phyloP scores from a whole-genome alignment of 352 stramenopile genomes.

The Globisporangium parvum region DNA sequence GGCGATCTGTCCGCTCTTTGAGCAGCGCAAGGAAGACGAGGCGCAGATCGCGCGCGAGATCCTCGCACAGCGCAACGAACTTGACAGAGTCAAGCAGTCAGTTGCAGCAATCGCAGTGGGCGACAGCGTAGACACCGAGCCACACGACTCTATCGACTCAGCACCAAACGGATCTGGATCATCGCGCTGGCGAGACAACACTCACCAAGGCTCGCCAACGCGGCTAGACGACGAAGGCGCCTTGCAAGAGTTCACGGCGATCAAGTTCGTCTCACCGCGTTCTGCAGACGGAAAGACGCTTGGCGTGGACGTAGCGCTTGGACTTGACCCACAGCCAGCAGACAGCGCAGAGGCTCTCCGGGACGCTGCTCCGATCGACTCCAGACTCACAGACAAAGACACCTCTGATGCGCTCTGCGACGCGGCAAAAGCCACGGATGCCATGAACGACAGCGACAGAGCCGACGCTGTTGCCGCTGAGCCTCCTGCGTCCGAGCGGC shows the following conservation, averaged over 20 bases:
- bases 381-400: too few relatives aligned
- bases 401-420: too few relatives aligned
- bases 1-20: slow-evolving; percentile 65
- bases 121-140: neutral
- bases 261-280: slow-evolving; percentile 6
- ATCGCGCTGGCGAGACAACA: too few relatives aligned
- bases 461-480: neutral
- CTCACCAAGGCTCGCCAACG: too few relatives aligned
- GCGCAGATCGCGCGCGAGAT: slow-evolving; percentile 19
- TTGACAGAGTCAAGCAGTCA: neutral
- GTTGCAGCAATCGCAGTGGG: neutral
- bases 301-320: too few relatives aligned
- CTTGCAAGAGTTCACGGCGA: slow-evolving; percentile 1
- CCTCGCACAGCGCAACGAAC: slow-evolving; percentile 17
- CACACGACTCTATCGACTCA: neutral
- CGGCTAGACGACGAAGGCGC: too few relatives aligned
- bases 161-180: too few relatives aligned
- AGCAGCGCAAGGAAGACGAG: slow-evolving; percentile 44
- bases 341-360: too few relatives aligned
- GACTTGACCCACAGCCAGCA: too few relatives aligned
- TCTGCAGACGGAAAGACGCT: neutral
- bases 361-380: too few relatives aligned
- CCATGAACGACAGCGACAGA: neutral
- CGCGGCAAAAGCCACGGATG: too few relatives aligned
- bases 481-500: neutral